phyloP scores from a whole-genome alignment of 108 stramenopile species.

The Pseudonitzschia multiseries region DNA sequence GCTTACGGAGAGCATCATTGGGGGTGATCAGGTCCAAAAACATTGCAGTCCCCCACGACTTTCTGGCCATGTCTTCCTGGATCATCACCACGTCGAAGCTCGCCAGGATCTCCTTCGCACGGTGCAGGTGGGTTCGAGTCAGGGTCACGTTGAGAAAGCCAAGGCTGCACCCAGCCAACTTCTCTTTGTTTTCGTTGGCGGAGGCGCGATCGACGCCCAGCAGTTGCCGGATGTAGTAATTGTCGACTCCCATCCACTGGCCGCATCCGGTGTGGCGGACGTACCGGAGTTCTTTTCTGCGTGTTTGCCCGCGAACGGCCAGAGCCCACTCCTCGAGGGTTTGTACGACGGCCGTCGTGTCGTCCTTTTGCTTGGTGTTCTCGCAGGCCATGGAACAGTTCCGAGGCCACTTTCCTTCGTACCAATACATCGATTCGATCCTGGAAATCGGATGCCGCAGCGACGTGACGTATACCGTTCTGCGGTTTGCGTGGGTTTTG shows the following conservation, averaged over 20 bases:
- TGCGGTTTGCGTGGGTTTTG: too few relatives aligned
- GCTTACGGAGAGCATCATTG: too few relatives aligned
- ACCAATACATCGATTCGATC: conserved; percentile 25
- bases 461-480: conserved; percentile 15
- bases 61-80: background rate
- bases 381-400: conserved; percentile 15
- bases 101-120: conserved; percentile 17
- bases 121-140: conserved; percentile 3
- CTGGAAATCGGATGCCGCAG: conserved; percentile 22
- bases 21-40: background rate
- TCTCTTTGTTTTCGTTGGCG: background rate
- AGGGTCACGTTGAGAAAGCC: conserved; percentile 10
- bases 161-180: background rate
- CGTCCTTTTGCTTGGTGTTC: background rate
- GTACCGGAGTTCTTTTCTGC: background rate
- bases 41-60: background rate
- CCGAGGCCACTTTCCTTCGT: conserved; percentile 26
- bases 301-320: conserved; percentile 8
- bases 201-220: conserved; percentile 18
- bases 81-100: conserved; percentile 20
- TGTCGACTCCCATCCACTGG: conserved; percentile 20
- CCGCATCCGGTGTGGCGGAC: conserved; percentile 12
- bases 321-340: conserved; percentile 15
- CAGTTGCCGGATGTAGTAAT: conserved; percentile 19
- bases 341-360: background rate